Conservation (phyloP, 192 early-diverging fungal genomes). For the Coemansia sp. region DNA sequence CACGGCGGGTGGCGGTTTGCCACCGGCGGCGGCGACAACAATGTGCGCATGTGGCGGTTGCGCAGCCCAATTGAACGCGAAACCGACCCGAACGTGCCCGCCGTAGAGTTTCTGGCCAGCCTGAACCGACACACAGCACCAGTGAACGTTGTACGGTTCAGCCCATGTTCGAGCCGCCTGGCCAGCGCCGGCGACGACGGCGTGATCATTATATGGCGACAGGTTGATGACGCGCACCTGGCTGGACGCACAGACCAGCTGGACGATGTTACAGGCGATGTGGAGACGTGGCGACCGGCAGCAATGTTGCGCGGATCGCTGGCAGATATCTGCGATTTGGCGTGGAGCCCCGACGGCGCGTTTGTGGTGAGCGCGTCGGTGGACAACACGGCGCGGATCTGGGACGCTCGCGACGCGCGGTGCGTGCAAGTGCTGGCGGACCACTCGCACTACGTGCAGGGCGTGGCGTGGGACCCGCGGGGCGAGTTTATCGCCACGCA, state of each 20-base stretch:
- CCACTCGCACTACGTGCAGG: constrained; percentile 94
- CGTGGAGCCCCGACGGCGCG: constrained; percentile 86
- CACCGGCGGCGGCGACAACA: constrained; percentile 87
- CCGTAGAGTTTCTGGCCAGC: constrained; percentile 78
- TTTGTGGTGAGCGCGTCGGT: constrained; percentile 83
- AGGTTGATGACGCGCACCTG: constrained; percentile 40
- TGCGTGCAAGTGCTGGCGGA: constrained; percentile 76
- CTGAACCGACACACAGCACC: constrained; percentile 82
- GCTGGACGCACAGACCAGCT: neutral
- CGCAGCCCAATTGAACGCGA: constrained; percentile 20
- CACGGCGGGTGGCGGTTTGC: constrained; percentile 67
- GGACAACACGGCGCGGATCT: constrained; percentile 86
- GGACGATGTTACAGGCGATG: constrained; percentile 30
- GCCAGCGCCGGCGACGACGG: constrained; percentile 94
- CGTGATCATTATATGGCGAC: constrained; percentile 82
- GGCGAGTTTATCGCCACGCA: constrained; percentile 85
- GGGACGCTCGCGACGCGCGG: constrained; percentile 70
- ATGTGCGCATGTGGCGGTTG: constrained; percentile 70
- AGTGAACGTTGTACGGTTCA: constrained; percentile 92
- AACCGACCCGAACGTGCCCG: constrained; percentile 27
- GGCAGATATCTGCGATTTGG: constrained; percentile 86
- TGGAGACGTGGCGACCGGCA: constrained; percentile 76
- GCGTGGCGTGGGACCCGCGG: constrained; percentile 93
- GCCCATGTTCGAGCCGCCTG: constrained; percentile 68
- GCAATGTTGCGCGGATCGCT: constrained; percentile 72